Conservation (phyloP, 1,284 basidiomycete species). For the Rhodotorula glutinis region DNA sequence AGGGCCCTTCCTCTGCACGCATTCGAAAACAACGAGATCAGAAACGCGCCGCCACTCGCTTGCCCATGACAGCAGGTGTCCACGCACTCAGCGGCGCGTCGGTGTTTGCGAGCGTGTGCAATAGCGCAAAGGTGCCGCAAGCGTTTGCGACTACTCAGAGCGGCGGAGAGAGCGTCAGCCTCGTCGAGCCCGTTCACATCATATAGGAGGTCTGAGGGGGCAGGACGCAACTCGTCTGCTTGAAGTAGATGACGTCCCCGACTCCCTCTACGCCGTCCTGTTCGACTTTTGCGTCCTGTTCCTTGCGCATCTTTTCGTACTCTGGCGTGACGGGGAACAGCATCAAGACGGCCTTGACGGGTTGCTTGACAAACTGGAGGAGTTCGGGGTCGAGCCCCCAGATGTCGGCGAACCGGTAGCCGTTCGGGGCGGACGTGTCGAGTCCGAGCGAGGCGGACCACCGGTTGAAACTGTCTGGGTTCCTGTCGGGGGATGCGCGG, state of each 20-base stretch:
- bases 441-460: constrained; percentile 76
- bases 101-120: constrained; percentile 75
- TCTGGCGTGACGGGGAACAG: constrained; percentile 69
- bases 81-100: constrained; percentile 43
- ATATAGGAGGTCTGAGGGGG: no score
- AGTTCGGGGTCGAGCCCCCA: constrained; percentile 76
- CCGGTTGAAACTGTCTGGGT: constrained; percentile 31
- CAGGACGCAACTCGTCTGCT: constrained; percentile 50
- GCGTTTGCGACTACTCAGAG: constrained; percentile 64
- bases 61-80: background rate
- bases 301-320: constrained; percentile 55
- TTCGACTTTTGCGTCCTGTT: constrained; percentile 57
- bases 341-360: constrained; percentile 63
- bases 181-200: no score
- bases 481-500: constrained; percentile 4
- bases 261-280: constrained; percentile 56
- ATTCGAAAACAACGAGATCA: background rate
- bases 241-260: constrained; percentile 62
- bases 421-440: constrained; percentile 48
- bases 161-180: no score
- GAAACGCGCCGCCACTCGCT: background rate
- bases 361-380: constrained; percentile 36
- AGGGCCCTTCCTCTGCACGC: constrained; percentile 22
- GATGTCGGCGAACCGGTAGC: constrained; percentile 68
- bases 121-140: constrained; percentile 81